Evolutionary conservation across 163 green algal genomes (phyloP).

Genomic region (Trebouxiophyceae sp.): DNA sequence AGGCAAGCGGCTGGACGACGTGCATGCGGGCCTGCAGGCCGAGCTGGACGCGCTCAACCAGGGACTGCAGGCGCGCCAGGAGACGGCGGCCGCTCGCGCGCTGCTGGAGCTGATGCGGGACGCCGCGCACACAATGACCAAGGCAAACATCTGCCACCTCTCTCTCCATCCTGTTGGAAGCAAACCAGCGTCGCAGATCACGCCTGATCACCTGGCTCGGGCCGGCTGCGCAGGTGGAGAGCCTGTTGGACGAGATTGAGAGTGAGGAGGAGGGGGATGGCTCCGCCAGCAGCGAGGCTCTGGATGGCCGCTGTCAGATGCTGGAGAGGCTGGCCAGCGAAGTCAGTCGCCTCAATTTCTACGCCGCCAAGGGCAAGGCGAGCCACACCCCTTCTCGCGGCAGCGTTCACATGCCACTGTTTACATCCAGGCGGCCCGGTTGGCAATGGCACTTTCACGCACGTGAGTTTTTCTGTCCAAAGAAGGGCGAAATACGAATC

Average conservation of each 20-base stretch:
- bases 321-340: slow-evolving; percentile 85
- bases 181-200: too few relatives aligned
- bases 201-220: not conserved
- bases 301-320: slow-evolving; percentile 56
- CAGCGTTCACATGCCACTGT: not conserved
- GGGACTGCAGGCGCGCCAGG: slow-evolving; percentile 59
- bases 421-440: not conserved
- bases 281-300: slow-evolving; percentile 4
- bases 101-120: slow-evolving; percentile 84
- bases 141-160: slow-evolving; percentile 32
- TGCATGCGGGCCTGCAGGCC: slow-evolving; percentile 39
- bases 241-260: slow-evolving; percentile 74
- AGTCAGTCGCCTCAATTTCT: slow-evolving; percentile 75
- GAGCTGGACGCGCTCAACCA: slow-evolving; percentile 61
- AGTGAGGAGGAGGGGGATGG: not conserved
- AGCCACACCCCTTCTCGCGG: not conserved
- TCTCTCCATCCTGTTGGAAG: not conserved
- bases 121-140: slow-evolving; percentile 71
- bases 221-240: slow-evolving; percentile 57
- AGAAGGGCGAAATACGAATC: not conserved
- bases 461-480: not conserved
- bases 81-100: slow-evolving; percentile 52
- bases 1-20: slow-evolving; percentile 47
- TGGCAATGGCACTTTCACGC: not conserved
- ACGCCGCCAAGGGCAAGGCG: slow-evolving; percentile 31